phyloP scores from a whole-genome alignment of 257 asterid species.

The Euphrasia confusa region DNA sequence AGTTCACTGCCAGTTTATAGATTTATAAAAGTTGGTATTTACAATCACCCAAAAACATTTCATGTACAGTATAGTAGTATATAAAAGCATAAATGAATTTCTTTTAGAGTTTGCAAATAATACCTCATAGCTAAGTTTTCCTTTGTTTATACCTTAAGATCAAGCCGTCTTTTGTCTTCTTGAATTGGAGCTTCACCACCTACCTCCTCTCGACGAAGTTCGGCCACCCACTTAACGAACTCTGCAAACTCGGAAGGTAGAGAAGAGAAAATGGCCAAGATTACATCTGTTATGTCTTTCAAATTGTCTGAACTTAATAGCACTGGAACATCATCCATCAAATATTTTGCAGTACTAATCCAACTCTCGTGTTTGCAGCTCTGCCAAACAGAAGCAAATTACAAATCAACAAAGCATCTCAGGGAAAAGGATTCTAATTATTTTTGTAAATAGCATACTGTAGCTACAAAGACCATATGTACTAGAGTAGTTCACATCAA shows the following conservation, averaged over 20 bases:
- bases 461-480: no score
- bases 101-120: not conserved
- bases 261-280: constrained; percentile 50
- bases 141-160: constrained; percentile 54
- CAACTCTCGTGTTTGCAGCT: constrained; percentile 97
- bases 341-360: constrained; percentile 71
- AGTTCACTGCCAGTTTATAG: no score
- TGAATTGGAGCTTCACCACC: constrained; percentile 52
- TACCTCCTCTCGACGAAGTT: constrained; percentile 77
- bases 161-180: constrained; percentile 82
- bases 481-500: no score
- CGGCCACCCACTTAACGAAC: constrained; percentile 91
- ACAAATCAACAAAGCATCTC: no score
- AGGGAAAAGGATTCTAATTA: no score
- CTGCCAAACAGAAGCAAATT: constrained; percentile 38
- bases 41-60: no score
- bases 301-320: constrained; percentile 48
- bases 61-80: no score
- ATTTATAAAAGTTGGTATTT: no score
- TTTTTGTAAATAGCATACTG: no score
- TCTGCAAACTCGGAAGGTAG: constrained; percentile 75
- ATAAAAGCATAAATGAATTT: not conserved
- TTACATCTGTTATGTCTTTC: constrained; percentile 56
- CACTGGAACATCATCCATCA: constrained; percentile 79
- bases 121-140: no score